Evolutionary conservation across 2,329 filamentous ascomycete genomes (phyloP).

Genomic region (Verticillium tricorpus): DNA sequence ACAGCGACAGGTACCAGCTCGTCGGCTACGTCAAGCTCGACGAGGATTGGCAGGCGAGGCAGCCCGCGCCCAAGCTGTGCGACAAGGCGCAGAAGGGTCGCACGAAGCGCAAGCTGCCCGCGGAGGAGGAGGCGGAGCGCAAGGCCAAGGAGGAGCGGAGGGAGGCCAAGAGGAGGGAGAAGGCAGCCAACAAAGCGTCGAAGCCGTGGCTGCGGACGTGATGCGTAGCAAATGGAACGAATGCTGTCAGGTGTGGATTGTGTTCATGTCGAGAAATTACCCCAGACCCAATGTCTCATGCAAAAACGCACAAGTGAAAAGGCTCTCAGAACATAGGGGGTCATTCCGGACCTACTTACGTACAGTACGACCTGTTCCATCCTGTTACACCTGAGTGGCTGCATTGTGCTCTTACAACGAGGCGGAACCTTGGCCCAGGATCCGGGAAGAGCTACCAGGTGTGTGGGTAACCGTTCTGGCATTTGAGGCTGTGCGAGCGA

Average conservation of each 20-base stretch:
- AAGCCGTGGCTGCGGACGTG: background rate
- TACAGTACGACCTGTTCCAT: too few species aligned
- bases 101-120: slow-evolving; percentile 55
- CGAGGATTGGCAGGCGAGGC: slow-evolving; percentile 56
- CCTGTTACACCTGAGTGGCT: too few species aligned
- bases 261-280: too few species aligned
- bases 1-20: slow-evolving; percentile 74
- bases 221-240: background rate
- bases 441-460: too few species aligned
- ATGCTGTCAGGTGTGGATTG: background rate
- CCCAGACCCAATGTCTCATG: too few species aligned
- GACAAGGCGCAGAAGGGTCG: slow-evolving; percentile 59
- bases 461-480: too few species aligned
- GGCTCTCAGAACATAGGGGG: too few species aligned
- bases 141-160: slow-evolving; percentile 3
- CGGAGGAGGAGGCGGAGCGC: slow-evolving; percentile 21
- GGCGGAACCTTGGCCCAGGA: too few species aligned
- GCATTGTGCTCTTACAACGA: too few species aligned
- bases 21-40: slow-evolving; percentile 70
- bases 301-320: too few species aligned
- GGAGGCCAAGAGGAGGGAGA: slow-evolving; percentile 1
- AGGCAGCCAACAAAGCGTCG: background rate
- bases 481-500: too few species aligned
- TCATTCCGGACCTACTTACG: too few species aligned
- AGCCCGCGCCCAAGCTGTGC: slow-evolving; percentile 63